A percentile compares a stretch with the other conserved stretches of the same genome.
Conservation (phyloP, 306 rosid species). For the Cajanus cajan region DNA sequence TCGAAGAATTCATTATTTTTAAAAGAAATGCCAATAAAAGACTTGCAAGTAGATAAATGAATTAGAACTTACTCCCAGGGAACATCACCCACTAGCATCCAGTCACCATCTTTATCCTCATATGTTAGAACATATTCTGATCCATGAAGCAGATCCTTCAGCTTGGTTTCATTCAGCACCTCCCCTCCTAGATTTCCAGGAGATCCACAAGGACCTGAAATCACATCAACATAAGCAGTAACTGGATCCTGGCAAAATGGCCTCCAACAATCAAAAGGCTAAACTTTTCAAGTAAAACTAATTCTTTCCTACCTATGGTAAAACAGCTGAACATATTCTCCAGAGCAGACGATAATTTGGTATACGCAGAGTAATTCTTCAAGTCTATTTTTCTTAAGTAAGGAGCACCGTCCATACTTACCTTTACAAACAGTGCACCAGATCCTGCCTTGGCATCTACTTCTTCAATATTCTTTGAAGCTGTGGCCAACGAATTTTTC, state of each 20-base stretch:
- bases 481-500: conserved; percentile 62
- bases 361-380: conserved; percentile 64
- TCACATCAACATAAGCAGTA: conserved; percentile 51
- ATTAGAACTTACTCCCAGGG: conserved; percentile 83
- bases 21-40: background rate
- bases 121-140: conserved; percentile 87
- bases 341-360: conserved; percentile 72
- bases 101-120: conserved; percentile 86
- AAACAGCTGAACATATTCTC: conserved; percentile 92
- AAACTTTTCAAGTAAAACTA: background rate
- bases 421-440: conserved; percentile 67
- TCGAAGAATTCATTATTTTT: background rate
- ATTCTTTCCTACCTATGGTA: conserved; percentile 63
- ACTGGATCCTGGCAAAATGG: conserved; percentile 49
- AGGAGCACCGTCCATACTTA: conserved; percentile 96
- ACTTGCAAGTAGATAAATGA: background rate
- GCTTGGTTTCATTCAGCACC: conserved; percentile 76
- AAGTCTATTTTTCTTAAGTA: conserved; percentile 85
- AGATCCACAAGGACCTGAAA: conserved; percentile 82
- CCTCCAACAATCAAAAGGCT: conserved; percentile 9
- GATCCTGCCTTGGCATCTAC: conserved; percentile 56
- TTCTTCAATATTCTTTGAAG: conserved; percentile 59
- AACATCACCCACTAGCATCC: conserved; percentile 97
- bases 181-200: conserved; percentile 70
- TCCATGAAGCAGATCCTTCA: conserved; percentile 85